A percentile compares a stretch with the other conserved stretches of the same genome.
These are phyloP conservation scores for Cystobasidium pallidum DNA, from an alignment of 1,284 basidiomycete genomes.

Conservation along the genomic window DNA sequence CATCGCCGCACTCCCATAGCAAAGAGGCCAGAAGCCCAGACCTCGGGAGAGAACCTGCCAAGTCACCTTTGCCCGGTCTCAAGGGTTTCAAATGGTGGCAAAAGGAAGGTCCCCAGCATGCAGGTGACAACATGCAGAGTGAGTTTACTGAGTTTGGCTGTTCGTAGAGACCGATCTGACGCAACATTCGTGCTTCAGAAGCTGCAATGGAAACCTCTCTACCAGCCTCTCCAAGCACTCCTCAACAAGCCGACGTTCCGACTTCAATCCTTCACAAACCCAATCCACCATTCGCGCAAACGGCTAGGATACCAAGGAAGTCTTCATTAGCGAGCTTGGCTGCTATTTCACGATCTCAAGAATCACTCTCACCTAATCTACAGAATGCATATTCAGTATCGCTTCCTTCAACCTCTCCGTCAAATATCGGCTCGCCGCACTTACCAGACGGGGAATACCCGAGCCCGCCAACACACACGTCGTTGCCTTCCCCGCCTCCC, in stretches of 20 bases:
- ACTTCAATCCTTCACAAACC: slow-evolving; percentile 14
- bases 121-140: slow-evolving; percentile 19
- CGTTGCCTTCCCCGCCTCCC: slow-evolving; percentile 21
- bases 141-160: not conserved
- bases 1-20: not conserved
- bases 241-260: slow-evolving; percentile 7
- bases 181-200: slow-evolving; percentile 4
- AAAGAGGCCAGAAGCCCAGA: slow-evolving; percentile 2
- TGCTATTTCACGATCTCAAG: not conserved
- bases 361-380: slow-evolving; percentile 28
- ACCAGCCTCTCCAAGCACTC: slow-evolving; percentile 27
- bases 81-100: slow-evolving; percentile 43
- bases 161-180: not conserved
- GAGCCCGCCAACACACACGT: slow-evolving; percentile 41
- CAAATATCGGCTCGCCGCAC: slow-evolving; percentile 13
- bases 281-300: slow-evolving; percentile 16
- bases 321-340: slow-evolving; percentile 38
- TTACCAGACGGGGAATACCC: slow-evolving; percentile 17
- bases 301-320: slow-evolving; percentile 35
- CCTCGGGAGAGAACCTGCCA: slow-evolving; percentile 15
- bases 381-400: not conserved
- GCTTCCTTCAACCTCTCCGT: slow-evolving; percentile 13
- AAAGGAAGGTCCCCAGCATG: slow-evolving; percentile 28
- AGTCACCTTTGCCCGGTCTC: slow-evolving; percentile 13
- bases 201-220: slow-evolving; percentile 19